A percentile compares a stretch with the other conserved stretches of the same genome.
These are phyloP conservation scores for Eleusine indica DNA, from an alignment of 176 grass and related monocot genomes.

Conservation along the genomic window DNA sequence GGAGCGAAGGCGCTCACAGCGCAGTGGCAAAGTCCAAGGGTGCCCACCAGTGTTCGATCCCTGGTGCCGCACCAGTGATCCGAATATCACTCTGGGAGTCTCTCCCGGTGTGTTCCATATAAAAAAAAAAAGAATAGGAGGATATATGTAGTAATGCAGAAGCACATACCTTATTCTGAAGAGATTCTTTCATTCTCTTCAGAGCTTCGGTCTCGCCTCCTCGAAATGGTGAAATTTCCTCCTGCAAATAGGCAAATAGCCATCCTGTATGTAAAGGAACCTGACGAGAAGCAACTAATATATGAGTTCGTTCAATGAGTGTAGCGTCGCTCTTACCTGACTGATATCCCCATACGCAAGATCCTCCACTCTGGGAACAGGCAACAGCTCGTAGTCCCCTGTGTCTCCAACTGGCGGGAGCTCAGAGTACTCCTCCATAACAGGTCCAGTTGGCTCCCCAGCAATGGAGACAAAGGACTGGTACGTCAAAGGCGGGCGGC, in stretches of 20 bases:
- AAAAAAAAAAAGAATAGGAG: slow-evolving; percentile 1
- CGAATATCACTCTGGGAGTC: too few species aligned
- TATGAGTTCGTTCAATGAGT: background rate
- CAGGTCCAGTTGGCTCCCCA: slow-evolving; percentile 52
- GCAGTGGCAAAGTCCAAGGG: too few species aligned
- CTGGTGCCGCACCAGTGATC: too few species aligned
- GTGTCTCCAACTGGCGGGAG: slow-evolving; percentile 73
- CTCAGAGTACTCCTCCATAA: slow-evolving; percentile 56
- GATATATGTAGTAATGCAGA: background rate
- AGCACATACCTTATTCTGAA: slow-evolving; percentile 73
- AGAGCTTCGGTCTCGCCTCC: slow-evolving; percentile 83
- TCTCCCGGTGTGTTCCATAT: too few species aligned
- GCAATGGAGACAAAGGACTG: slow-evolving; percentile 68
- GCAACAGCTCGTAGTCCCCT: slow-evolving; percentile 55
- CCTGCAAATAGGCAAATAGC: slow-evolving; percentile 51
- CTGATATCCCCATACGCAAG: slow-evolving; percentile 83
- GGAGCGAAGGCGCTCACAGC: too few species aligned
- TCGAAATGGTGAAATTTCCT: slow-evolving; percentile 68
- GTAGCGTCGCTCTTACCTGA: slow-evolving; percentile 40
- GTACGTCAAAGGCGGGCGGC: slow-evolving; percentile 71
- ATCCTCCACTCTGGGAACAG: slow-evolving; percentile 66
- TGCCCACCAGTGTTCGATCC: too few species aligned
- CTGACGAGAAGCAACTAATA: background rate
- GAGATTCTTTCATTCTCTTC: slow-evolving; percentile 67
- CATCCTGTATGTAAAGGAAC: background rate